These are phyloP conservation scores for Spizellomyces sp. DNA, from an alignment of 192 early-diverging fungal species.

Conservation along the genomic window DNA sequence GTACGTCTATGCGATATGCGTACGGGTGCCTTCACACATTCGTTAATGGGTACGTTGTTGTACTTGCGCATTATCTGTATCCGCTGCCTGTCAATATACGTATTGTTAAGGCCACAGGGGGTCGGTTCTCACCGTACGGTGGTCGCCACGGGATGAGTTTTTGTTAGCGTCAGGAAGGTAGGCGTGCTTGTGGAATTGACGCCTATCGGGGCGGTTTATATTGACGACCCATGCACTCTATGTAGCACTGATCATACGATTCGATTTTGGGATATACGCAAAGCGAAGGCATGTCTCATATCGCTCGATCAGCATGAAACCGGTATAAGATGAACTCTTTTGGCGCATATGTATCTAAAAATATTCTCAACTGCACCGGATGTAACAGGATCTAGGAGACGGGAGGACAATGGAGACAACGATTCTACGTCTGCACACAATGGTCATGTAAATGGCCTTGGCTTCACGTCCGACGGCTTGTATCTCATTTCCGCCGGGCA, in stretches of 20 bases:
- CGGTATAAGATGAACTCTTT: slow-evolving; percentile 12
- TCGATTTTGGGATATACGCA: slow-evolving; percentile 85
- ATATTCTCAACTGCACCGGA: too few relatives aligned
- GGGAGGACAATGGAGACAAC: background rate
- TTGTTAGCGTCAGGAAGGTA: slow-evolving; percentile 75
- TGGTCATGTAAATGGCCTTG: slow-evolving; percentile 64
- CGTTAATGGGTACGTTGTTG: slow-evolving; percentile 35
- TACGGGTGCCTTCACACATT: slow-evolving; percentile 51
- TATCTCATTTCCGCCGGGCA: slow-evolving; percentile 59
- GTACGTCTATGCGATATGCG: slow-evolving; percentile 82
- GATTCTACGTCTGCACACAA: slow-evolving; percentile 53
- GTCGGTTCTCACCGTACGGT: slow-evolving; percentile 60
- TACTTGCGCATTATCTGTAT: slow-evolving; percentile 15
- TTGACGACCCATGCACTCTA: too few relatives aligned
- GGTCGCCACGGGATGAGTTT: slow-evolving; percentile 77
- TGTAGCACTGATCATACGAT: slow-evolving; percentile 66
- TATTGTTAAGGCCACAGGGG: slow-evolving; percentile 61
- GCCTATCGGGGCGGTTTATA: background rate
- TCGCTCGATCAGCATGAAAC: slow-evolving; percentile 64
- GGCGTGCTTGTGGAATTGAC: background rate
- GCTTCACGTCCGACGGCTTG: slow-evolving; percentile 63
- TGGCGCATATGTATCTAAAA: too few relatives aligned
- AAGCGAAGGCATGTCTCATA: slow-evolving; percentile 63
- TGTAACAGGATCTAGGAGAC: too few relatives aligned
- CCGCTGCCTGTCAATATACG: slow-evolving; percentile 4